A percentile compares a stretch with the other conserved stretches of the same genome.
Conservation (phyloP, 1,284 basidiomycete genomes). For the Papiliotrema nemorosa region DNA sequence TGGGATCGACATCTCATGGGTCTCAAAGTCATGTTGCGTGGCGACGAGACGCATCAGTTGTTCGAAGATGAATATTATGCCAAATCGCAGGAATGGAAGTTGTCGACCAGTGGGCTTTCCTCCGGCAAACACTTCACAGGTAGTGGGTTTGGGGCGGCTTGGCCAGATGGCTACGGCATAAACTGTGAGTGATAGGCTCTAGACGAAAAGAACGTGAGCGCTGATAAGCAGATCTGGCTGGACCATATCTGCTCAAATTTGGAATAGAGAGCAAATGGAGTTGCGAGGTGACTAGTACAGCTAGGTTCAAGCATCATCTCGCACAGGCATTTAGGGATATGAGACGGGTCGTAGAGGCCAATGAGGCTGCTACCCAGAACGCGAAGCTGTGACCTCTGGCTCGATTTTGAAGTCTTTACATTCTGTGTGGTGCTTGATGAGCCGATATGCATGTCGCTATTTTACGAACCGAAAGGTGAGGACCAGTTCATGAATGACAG, state of each 20-base stretch:
- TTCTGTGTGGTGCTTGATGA: no score
- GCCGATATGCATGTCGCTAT: no score
- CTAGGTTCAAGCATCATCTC: constrained; percentile 64
- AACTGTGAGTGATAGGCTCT: constrained; percentile 64
- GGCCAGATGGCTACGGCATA: constrained; percentile 83
- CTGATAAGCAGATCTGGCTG: constrained; percentile 68
- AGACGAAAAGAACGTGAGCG: background rate
- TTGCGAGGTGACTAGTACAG: constrained; percentile 67
- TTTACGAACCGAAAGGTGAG: no score
- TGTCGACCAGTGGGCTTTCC: constrained; percentile 87
- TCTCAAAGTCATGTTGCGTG: constrained; percentile 63
- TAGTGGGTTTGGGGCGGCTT: constrained; percentile 80
- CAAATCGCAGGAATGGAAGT: constrained; percentile 78
- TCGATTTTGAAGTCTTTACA: background rate
- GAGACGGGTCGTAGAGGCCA: constrained; percentile 56
- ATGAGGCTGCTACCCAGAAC: background rate
- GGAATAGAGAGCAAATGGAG: constrained; percentile 89
- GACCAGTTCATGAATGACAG: no score
- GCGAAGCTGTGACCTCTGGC: no score
- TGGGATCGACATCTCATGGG: constrained; percentile 91
- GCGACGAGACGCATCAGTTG: constrained; percentile 53
- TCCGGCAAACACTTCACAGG: constrained; percentile 84
- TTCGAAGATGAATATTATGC: constrained; percentile 78
- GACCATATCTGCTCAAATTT: constrained; percentile 79
- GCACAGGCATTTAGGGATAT: constrained; percentile 70